Base-by-base conservation (phyloP, 164 flowering plant genomes). In the Hamamelis virginiana region DNA sequence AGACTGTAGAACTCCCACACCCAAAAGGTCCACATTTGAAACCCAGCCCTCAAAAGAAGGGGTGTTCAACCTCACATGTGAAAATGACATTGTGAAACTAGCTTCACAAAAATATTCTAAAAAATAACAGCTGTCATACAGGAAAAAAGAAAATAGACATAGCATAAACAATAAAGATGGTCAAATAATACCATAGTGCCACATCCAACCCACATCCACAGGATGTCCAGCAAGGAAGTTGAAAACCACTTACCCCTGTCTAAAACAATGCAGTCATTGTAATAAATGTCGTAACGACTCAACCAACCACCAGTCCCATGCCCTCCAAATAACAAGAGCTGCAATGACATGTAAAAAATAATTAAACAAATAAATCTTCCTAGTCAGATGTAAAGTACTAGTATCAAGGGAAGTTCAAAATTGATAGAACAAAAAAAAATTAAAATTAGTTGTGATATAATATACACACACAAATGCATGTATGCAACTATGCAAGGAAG, bases 301-400 rank as follows among this genome's bases (percentile, higher is more conserved):
- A 96, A 76, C 98, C 99, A 96, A 67, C 98, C 99, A 76, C 98
- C 98, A 65, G 96, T 91, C 12, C 97, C 97, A 80, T 96, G 99
- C 46, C 99, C 98, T 65, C 98, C 99, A 84, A 93, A 96, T 77
- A 96, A 68, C 72, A 96, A 76, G 67, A 93, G 94, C 99, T 96
- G 87, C 72, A 84, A 77, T 61, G 26, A 70, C 22, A 62, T 28
- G n/a, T n/a, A n/a, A n/a, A n/a, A 33, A 33, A 33, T 33, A 33
- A 33, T 33, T 33, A 33, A 38, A 68, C 62, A 8, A 2, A 4
- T 12, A 59, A 55, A 65, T 18, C 60, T 12, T 70, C 56, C 8
- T 18, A 15, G 9, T 63, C 47, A 72, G 10, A 59, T 50, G 33
- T 25, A 9, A 5, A 68, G 15, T 22, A 18, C 15, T 1, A 51